Evolutionary conservation across 2,329 filamentous ascomycete species (phyloP).

Genomic region (Aphanocladium album): DNA sequence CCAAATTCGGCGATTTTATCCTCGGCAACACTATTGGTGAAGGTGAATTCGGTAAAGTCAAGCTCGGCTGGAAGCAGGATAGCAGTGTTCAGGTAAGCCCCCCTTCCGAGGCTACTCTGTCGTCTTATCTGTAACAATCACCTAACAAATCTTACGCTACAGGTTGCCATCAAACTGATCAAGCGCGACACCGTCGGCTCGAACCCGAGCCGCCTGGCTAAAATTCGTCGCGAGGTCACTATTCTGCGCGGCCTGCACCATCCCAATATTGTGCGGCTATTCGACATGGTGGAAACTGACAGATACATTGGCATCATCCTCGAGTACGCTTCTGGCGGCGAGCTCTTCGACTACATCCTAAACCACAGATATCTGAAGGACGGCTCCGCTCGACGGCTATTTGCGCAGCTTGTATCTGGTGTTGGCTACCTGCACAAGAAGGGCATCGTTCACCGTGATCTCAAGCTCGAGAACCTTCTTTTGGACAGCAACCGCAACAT

Average conservation of each 20-base stretch:
- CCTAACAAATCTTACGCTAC: conserved; percentile 13
- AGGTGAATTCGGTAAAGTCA: conserved; percentile 98
- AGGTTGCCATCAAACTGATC: conserved; percentile 97
- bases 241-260: conserved; percentile 85
- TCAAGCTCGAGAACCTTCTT: conserved; percentile 93
- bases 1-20: conserved; percentile 92
- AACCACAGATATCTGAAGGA: conserved; percentile 97
- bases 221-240: conserved; percentile 95
- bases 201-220: conserved; percentile 84
- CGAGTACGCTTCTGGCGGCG: conserved; percentile 95
- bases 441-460: conserved; percentile 93
- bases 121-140: conserved; percentile 14
- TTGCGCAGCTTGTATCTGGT: conserved; percentile 92
- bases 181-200: conserved; percentile 83
- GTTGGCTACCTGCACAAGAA: conserved; percentile 98
- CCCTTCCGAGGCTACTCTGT: neutral
- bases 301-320: conserved; percentile 96
- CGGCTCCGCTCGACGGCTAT: conserved; percentile 80
- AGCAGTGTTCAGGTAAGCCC: conserved; percentile 69
- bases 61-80: conserved; percentile 96
- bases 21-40: conserved; percentile 94
- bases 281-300: conserved; percentile 98
- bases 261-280: conserved; percentile 92
- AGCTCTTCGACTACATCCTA: conserved; percentile 96
- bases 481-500: conserved; percentile 97